These are phyloP conservation scores for Physcomitrium patens DNA, from an alignment of 225 moss, liverwort and hornwort genomes.

Conservation along the genomic window DNA sequence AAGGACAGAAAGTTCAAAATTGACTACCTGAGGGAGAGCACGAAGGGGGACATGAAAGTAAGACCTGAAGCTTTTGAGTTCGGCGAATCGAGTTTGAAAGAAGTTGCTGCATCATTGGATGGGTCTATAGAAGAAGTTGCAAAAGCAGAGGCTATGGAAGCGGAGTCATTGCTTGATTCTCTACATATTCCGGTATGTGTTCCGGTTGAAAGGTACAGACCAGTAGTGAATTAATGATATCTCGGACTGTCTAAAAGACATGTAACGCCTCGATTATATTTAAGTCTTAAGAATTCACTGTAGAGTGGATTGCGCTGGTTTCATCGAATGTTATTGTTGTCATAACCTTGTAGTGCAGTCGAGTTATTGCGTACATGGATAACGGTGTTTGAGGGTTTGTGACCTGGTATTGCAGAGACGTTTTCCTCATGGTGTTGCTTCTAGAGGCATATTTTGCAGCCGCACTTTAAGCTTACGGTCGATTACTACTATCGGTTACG, in stretches of 20 bases:
- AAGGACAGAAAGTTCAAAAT: slow-evolving; percentile 73
- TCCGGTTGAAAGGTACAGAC: slow-evolving; percentile 25
- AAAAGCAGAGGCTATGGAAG: slow-evolving; percentile 84
- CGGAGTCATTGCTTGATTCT: slow-evolving; percentile 78
- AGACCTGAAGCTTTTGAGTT: slow-evolving; percentile 67
- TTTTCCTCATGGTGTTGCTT: slow-evolving; percentile 80
- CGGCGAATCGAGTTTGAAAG: slow-evolving; percentile 63
- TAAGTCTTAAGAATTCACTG: slow-evolving; percentile 3
- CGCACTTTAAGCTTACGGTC: slow-evolving; percentile 84
- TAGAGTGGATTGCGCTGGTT: slow-evolving; percentile 13
- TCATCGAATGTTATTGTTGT: slow-evolving; percentile 11
- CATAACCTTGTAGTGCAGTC: neutral
- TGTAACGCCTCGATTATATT: slow-evolving; percentile 15
- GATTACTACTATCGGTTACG: slow-evolving; percentile 90
- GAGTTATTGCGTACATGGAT: no score
- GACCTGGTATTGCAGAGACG: slow-evolving; percentile 64
- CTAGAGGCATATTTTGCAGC: slow-evolving; percentile 89
- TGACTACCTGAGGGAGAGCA: slow-evolving; percentile 79
- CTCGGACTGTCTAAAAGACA: slow-evolving; percentile 12
- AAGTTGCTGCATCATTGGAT: slow-evolving; percentile 65
- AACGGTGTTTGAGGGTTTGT: slow-evolving; percentile 11
- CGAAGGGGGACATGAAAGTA: slow-evolving; percentile 78
- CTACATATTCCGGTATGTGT: slow-evolving; percentile 71
- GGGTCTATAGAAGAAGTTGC: slow-evolving; percentile 81
- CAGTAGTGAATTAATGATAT: slow-evolving; percentile 11